A percentile compares a stretch with the other conserved stretches of the same genome.
Conservation (phyloP, 257 asterid species). For the Catharanthus roseus region DNA sequence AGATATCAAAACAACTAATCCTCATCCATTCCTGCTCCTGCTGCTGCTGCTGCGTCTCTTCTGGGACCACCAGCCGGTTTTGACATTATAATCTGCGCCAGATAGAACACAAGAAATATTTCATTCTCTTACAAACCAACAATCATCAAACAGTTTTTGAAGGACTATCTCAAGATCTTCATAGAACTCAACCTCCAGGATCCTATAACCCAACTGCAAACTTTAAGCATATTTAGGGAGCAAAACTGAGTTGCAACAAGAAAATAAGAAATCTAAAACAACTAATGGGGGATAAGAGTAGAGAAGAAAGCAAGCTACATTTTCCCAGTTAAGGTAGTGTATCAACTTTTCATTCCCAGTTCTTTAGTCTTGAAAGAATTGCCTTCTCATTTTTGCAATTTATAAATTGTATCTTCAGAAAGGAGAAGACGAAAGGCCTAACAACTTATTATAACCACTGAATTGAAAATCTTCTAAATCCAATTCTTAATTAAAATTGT, state of each 20-base stretch:
- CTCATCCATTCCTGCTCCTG: constrained; percentile 36
- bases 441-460: neutral
- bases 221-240: neutral
- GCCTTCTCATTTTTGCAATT: neutral
- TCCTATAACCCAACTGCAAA: neutral
- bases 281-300: neutral
- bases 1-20: constrained; percentile 19
- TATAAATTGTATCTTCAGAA: neutral
- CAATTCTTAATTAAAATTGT: too few relatives aligned
- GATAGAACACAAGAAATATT: neutral
- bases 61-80: constrained; percentile 58
- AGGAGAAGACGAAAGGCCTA: neutral
- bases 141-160: too few relatives aligned
- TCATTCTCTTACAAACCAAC: neutral
- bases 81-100: constrained; percentile 50
- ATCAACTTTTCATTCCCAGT: too few relatives aligned
- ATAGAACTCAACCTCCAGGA: neutral
- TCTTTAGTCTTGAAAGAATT: neutral
- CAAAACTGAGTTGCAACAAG: neutral
- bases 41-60: constrained; percentile 18
- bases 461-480: neutral
- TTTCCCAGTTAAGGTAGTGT: neutral
- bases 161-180: neutral
- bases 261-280: neutral
- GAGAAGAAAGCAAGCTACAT: neutral